These are phyloP conservation scores for Metschnikowia drakensbergensis DNA, from an alignment of 805 yeast genomes.

Conservation along the genomic window DNA sequence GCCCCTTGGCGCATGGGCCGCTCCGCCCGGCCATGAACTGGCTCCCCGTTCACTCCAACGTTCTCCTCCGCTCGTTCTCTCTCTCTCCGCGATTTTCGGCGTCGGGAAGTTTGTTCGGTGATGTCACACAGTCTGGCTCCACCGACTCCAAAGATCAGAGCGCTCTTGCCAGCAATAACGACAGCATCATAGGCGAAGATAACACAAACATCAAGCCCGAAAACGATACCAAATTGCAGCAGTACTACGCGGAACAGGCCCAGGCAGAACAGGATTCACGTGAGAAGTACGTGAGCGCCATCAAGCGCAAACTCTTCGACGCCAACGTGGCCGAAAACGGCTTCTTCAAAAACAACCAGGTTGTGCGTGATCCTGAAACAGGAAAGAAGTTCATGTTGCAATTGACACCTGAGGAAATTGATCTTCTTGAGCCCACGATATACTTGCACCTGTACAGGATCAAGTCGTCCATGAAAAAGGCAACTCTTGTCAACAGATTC, in stretches of 20 bases:
- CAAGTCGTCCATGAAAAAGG: constrained; percentile 85
- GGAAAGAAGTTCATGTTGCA: constrained; percentile 53
- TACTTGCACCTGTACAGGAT: constrained; percentile 76
- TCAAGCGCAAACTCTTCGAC: constrained; percentile 63
- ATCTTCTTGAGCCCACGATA: constrained; percentile 83
- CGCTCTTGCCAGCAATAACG: constrained; percentile 1
- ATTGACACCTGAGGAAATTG: constrained; percentile 62
- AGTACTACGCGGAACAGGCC: constrained; percentile 46
- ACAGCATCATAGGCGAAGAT: constrained; percentile 7
- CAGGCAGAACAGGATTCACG: constrained; percentile 39
- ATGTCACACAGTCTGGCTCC: constrained; percentile 25
- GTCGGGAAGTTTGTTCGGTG: constrained; percentile 28
- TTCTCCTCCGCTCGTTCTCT: not conserved
- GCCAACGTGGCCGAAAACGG: constrained; percentile 59
- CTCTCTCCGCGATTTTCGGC: not conserved
- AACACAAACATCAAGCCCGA: constrained; percentile 24
- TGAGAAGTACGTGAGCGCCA: constrained; percentile 64
- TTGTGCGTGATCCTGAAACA: constrained; percentile 36
- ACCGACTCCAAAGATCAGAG: not conserved
- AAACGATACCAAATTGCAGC: constrained; percentile 42
- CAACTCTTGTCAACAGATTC: constrained; percentile 73
- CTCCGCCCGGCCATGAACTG: not conserved
- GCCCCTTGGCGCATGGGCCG: constrained; percentile 2
- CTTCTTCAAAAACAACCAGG: constrained; percentile 62
- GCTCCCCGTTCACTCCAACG: too few relatives aligned